Evolutionary conservation across 2,329 filamentous ascomycete genomes (phyloP).

Genomic region (Calonectria pteridis): DNA sequence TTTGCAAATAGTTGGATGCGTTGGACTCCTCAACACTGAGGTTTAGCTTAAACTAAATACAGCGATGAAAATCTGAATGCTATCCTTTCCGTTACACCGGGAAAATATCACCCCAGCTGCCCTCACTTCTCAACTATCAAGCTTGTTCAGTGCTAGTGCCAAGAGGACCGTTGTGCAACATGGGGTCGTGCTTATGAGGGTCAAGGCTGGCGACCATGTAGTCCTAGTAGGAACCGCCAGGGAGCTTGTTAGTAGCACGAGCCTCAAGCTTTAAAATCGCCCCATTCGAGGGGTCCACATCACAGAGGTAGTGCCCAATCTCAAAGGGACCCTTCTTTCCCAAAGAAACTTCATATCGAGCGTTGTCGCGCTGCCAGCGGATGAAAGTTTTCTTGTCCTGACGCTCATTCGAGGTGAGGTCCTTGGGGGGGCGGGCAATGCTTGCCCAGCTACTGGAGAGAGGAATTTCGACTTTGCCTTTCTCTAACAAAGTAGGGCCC

Average conservation of each 20-base stretch:
- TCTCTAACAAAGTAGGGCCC: too few species aligned
- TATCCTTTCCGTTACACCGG: not conserved
- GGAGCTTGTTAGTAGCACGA: not conserved
- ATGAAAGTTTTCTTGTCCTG: slow-evolving; percentile 9
- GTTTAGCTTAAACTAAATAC: not conserved
- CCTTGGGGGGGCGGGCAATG: slow-evolving; percentile 5
- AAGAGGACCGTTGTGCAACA: not conserved
- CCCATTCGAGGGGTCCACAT: slow-evolving; percentile 28
- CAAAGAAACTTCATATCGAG: slow-evolving; percentile 32
- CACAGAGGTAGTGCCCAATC: slow-evolving; percentile 38
- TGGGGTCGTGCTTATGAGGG: not conserved
- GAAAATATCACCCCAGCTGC: not conserved
- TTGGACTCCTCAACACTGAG: not conserved
- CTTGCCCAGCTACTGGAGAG: not conserved
- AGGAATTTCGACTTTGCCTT: not conserved
- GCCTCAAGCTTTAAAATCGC: slow-evolving; percentile 31
- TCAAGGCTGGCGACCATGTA: not conserved
- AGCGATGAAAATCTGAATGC: not conserved
- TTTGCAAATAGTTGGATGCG: too few species aligned
- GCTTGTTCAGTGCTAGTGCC: not conserved
- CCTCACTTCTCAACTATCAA: not conserved
- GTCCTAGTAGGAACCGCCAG: not conserved
- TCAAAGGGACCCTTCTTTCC: slow-evolving; percentile 36
- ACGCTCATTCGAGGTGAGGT: slow-evolving; percentile 22
- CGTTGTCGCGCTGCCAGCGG: slow-evolving; percentile 33